A percentile compares a stretch with the other conserved stretches of the same genome.
Conservation (phyloP, 805 yeast species). For the Saccharomyces eubayanus region DNA sequence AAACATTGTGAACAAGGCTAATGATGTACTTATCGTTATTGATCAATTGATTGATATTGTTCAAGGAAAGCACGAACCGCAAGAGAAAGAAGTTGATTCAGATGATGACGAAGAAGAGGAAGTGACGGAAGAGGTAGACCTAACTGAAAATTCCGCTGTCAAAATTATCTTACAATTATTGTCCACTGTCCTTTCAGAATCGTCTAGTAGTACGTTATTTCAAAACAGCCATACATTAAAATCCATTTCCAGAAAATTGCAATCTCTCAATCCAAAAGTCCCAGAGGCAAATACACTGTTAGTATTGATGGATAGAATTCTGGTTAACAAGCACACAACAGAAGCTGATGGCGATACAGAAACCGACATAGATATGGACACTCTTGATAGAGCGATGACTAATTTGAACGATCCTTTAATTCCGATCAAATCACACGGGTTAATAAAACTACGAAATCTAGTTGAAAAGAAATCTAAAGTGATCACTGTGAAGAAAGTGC, state of each 20-base stretch:
- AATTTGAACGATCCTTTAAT: slow-evolving; percentile 69
- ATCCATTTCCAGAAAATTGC: slow-evolving; percentile 24
- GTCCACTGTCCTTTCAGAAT: slow-evolving; percentile 32
- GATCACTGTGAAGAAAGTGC: slow-evolving; percentile 44
- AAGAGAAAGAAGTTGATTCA: slow-evolving; percentile 25
- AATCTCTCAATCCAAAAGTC: neutral
- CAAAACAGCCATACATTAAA: slow-evolving; percentile 20
- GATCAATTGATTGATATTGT: slow-evolving; percentile 32
- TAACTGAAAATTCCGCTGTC: slow-evolving; percentile 8
- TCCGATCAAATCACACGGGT: slow-evolving; percentile 83
- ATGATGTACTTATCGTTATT: slow-evolving; percentile 46
- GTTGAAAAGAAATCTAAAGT: slow-evolving; percentile 43
- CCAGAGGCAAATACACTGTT: neutral
- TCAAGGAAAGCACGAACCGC: slow-evolving; percentile 8
- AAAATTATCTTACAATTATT: slow-evolving; percentile 33
- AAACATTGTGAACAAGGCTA: slow-evolving; percentile 37
- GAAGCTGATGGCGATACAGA: neutral
- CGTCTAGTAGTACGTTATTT: slow-evolving; percentile 13
- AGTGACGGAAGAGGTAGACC: neutral
- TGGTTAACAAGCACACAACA: neutral
- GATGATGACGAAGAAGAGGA: slow-evolving; percentile 23
- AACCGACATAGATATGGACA: slow-evolving; percentile 26
- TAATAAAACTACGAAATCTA: slow-evolving; percentile 53
- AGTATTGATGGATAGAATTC: neutral
- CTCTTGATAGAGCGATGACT: slow-evolving; percentile 51